Base-by-base conservation (phyloP, 2,329 filamentous ascomycete species). In the Aspergillus ibericus region DNA sequence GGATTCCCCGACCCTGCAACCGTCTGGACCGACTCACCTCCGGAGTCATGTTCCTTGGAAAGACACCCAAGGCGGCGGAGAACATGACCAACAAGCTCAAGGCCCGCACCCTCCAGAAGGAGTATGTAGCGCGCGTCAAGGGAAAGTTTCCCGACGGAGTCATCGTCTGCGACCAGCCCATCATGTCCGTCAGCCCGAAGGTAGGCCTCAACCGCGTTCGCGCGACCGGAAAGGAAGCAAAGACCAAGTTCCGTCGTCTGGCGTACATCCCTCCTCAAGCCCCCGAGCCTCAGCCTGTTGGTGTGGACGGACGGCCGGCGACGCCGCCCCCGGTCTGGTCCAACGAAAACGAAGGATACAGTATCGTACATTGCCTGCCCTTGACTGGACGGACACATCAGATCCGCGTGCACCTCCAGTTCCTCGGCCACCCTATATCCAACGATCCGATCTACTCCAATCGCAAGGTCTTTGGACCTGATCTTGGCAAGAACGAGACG, bases 381-480 rank as follows among this genome's bases (percentile, higher is more conserved):
- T 85, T 98, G 27, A 99, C 95, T 0, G 95, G 95, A 0, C 86
- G 95, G 52, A 99, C 95, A 12, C 95, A 99, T 71, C 95, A 99
- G 74, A 84, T 99, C 50, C 87, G 95, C 34, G 95, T 99, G 16
- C 95, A 99, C 70, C 82, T 99, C 15, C 95, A 99, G 72, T 96
- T 91, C 74, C 81, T 99, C 3, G 95, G 95, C 1, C 90, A 98
- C 71, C 95, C 95, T 1, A 98, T 99, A 66, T 88, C 92, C 63
- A 99, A 99, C 74, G 95, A 99, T 71, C 95, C 95, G 7, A 98
- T 99, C 67, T 99, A 99, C 75, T 92, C 91, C 68, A 99, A 99
- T 72, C 88, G 91, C 71, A 87, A 88, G 58, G 95, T 99, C 10
- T 99, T 96, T 82, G 95, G 95, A 0, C 81, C 88, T 0, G 83